Base-by-base conservation (phyloP, 2,329 filamentous ascomycete species). In the Claviceps cyperi region DNA sequence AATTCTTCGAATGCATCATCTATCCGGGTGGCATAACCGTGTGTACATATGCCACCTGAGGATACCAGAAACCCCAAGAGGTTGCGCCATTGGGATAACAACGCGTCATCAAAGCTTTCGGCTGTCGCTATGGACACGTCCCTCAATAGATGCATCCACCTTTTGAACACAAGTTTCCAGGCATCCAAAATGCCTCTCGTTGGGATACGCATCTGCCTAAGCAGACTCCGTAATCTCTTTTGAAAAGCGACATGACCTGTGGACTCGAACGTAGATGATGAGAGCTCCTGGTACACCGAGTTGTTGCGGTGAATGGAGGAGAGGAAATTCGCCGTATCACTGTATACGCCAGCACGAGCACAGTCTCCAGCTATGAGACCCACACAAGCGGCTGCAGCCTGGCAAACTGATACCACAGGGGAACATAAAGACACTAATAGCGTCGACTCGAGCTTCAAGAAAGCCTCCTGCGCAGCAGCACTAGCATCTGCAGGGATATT, bases 241-340 rank as follows among this genome's bases (percentile, higher is more conserved):
- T 85, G 81, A 58, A 85, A 85, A 2, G 81, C 81, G 11, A 84
- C 81, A 7, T 83, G 64, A 1, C 81, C 81, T 7, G 81, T 84
- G 57, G 84, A 81, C 28, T 78, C 72, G 58, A 84, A 84, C 1
- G 73, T 74, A 41, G 73, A 76, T 1, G 80, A 81, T 1, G 78
- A 73, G 48, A 85, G 77, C 54, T 83, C 80, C 22, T 69, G 66
- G 53, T 80, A 84, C 1, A 80, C 66, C 6, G 79, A 74, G 36
- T 71, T 70, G 54, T 85, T 85, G 37, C 77, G 75, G 44, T 82
- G 67, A 14, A 81, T 64, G 0, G 76, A 70, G 17, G 72, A 64
- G 9, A 73, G 68, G 2, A 71, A 66, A 54, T 79, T 79, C 15
- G 69, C 64, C 2, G 72, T 65, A 49, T 75, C 72, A 28, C 70